Percentiles rank a stretch among this genome's conserved stretches.
phyloP scores from a whole-genome alignment of 2,329 filamentous ascomycete species.

The Thermochaetoides dissita region DNA sequence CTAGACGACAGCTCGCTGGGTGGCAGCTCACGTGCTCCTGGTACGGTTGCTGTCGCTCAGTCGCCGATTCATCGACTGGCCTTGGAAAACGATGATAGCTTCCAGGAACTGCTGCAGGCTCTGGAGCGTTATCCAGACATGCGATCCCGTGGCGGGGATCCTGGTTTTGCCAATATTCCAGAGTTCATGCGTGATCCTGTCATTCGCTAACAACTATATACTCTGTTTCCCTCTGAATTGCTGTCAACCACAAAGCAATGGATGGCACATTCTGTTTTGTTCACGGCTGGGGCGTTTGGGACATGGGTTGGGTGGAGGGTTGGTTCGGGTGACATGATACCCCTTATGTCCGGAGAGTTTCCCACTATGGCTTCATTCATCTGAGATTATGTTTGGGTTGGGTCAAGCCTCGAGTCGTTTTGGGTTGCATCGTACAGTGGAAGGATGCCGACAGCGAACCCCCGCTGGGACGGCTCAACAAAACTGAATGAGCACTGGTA shows the following conservation, averaged over 20 bases:
- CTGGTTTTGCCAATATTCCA: constrained; percentile 19
- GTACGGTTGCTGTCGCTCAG: no score
- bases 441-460: no score
- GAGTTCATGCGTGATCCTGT: constrained; percentile 29
- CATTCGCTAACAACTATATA: constrained; percentile 20
- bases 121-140: constrained; percentile 18
- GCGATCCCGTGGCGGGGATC: constrained; percentile 19
- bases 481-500: no score
- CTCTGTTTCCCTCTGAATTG: background rate
- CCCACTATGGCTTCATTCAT: background rate
- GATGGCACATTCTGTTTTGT: background rate
- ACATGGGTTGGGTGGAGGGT: background rate
- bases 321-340: constrained; percentile 5
- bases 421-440: no score
- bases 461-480: no score
- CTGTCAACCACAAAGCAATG: background rate
- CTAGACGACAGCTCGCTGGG: constrained; percentile 35
- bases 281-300: constrained; percentile 2
- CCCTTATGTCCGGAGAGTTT: constrained; percentile 1
- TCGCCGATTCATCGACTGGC: constrained; percentile 16
- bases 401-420: no score
- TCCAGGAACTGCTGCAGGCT: constrained; percentile 20
- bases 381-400: no score
- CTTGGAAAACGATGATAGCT: constrained; percentile 20
- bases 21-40: constrained; percentile 9